Evolutionary conservation across 2,329 filamentous ascomycete genomes (phyloP).

Genomic region (Stachybotrys chlorohalonatus): DNA sequence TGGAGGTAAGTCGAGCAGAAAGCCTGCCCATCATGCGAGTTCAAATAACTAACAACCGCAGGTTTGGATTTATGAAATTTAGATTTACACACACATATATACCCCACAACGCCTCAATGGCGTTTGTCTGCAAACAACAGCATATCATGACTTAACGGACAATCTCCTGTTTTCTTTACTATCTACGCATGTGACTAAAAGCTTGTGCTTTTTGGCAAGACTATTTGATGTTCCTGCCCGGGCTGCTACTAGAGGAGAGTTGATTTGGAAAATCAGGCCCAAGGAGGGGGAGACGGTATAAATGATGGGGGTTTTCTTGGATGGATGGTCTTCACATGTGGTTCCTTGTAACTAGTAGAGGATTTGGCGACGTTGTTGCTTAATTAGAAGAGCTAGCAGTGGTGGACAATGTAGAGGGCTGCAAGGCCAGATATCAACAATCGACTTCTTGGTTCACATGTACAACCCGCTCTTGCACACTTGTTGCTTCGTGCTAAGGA

Average conservation of each 20-base stretch:
- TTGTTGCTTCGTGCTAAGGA: no score
- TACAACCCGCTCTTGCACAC: no score
- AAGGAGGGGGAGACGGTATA: background rate
- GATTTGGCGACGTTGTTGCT: background rate
- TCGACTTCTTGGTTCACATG: no score
- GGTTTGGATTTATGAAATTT: constrained; percentile 38
- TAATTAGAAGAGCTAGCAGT: background rate
- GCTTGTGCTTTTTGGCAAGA: no score
- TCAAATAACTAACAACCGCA: constrained; percentile 15
- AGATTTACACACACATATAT: constrained; percentile 5
- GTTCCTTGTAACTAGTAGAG: background rate
- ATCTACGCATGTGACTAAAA: background rate
- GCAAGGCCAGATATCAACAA: background rate
- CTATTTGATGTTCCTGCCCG: no score
- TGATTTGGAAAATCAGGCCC: no score
- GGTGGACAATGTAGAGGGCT: background rate
- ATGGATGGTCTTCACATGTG: background rate
- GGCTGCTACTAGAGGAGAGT: no score
- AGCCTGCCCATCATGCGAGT: background rate
- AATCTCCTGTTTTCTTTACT: background rate
- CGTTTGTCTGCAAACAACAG: background rate
- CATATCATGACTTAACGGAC: background rate
- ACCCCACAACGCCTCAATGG: background rate
- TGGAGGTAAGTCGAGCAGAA: constrained; percentile 66
- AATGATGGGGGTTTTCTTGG: background rate